These are phyloP conservation scores for Zanthoxylum bungeanum DNA, from an alignment of 345 rosid species.

Conservation along the genomic window DNA sequence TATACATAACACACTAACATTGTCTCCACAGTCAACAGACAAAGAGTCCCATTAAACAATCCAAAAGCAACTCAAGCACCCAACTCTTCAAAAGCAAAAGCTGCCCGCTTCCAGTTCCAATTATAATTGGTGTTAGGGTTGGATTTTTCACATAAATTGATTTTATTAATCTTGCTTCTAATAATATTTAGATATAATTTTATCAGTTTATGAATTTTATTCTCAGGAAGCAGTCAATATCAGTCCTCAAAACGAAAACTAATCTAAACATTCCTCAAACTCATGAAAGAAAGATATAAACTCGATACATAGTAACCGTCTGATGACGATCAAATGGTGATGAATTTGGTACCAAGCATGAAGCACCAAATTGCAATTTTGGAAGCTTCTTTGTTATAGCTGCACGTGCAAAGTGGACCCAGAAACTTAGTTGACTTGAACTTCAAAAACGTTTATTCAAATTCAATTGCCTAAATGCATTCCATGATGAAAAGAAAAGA, in stretches of 20 bases:
- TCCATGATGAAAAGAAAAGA: conserved; percentile 19
- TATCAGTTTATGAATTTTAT: too few relatives aligned
- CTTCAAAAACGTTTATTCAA: conserved; percentile 12
- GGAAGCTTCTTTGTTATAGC: conserved; percentile 22
- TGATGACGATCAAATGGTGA: conserved; percentile 10
- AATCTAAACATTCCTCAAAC: too few relatives aligned
- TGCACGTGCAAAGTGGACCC: conserved; percentile 46
- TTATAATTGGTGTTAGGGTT: too few relatives aligned
- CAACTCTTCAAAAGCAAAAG: conserved; percentile 62
- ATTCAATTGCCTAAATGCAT: conserved; percentile 3
- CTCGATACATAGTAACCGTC: conserved; percentile 1
- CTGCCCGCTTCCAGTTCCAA: conserved; percentile 28
- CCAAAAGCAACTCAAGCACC: too few relatives aligned
- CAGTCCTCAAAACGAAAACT: too few relatives aligned
- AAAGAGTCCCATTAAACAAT: conserved; percentile 30
- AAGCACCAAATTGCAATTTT: background rate
- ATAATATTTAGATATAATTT: too few relatives aligned
- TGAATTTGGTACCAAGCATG: background rate
- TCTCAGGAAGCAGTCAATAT: too few relatives aligned
- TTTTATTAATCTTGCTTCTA: too few relatives aligned
- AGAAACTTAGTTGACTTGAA: conserved; percentile 30
- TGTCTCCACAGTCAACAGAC: conserved; percentile 53
- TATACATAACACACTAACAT: conserved; percentile 20
- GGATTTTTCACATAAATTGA: too few relatives aligned
- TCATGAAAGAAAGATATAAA: too few relatives aligned